These are phyloP conservation scores for Phoma sp. DNA, from an alignment of 2,329 filamentous ascomycete genomes.

Conservation along the genomic window DNA sequence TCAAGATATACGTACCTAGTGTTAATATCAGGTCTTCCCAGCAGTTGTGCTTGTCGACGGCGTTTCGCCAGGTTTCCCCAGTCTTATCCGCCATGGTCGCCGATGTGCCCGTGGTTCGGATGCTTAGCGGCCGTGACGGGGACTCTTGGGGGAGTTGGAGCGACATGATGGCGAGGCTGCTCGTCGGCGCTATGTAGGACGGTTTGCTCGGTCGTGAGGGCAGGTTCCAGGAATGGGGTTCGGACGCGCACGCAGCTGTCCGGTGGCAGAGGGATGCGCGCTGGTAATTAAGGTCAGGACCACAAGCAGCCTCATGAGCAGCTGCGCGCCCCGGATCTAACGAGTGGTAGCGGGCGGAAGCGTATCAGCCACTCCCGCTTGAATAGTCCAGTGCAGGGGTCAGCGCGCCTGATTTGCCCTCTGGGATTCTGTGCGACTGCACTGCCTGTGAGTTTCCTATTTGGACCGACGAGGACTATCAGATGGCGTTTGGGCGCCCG, in stretches of 20 bases:
- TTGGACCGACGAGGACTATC: constrained; percentile 3
- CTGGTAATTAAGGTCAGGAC: constrained; percentile 32
- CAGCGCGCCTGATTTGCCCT: constrained; percentile 23
- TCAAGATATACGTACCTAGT: constrained; percentile 40
- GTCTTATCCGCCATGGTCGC: constrained; percentile 49
- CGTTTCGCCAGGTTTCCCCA: constrained; percentile 52
- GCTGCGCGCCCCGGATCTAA: constrained; percentile 8
- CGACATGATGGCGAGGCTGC: constrained; percentile 30
- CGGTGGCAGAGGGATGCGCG: constrained; percentile 18
- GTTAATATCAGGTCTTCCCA: constrained; percentile 58
- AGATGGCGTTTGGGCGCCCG: constrained; percentile 5
- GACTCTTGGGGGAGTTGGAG: constrained; percentile 37
- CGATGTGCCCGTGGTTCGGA: constrained; percentile 44
- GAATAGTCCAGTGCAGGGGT: constrained; percentile 19
- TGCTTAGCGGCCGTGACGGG: constrained; percentile 40
- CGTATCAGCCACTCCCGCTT: constrained; percentile 39
- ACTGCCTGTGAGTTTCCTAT: constrained; percentile 2
- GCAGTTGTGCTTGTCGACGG: constrained; percentile 50
- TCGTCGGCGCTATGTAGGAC: constrained; percentile 19
- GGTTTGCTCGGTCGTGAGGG: constrained; percentile 23
- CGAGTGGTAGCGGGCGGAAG: constrained; percentile 22
- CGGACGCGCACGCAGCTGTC: constrained; percentile 23
- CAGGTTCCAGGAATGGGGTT: neutral
- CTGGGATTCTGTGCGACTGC: constrained; percentile 11
- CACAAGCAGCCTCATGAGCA: constrained; percentile 35